These are phyloP conservation scores for Strobilomyces dryophilus DNA, from an alignment of 768 basidiomycete species.

Conservation along the genomic window DNA sequence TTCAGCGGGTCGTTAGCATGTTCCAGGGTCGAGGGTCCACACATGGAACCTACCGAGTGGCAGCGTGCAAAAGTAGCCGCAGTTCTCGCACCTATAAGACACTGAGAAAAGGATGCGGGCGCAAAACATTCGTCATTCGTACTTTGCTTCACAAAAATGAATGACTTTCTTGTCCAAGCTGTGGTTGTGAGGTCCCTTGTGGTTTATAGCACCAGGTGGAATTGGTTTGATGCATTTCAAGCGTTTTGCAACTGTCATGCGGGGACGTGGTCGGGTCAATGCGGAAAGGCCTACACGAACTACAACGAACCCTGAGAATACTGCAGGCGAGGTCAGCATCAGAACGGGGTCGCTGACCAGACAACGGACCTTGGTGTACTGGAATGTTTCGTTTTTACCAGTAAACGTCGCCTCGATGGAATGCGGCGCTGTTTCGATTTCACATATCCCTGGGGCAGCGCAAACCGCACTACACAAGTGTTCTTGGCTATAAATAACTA, in stretches of 20 bases:
- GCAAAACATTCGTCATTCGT: not conserved
- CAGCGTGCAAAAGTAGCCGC: conserved; percentile 56
- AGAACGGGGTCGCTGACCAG: not conserved
- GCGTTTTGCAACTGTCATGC: conserved; percentile 42
- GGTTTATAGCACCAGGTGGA: conserved; percentile 39
- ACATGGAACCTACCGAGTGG: conserved; percentile 41
- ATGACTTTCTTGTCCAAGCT: conserved; percentile 41
- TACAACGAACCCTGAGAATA: conserved; percentile 46
- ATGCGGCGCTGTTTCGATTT: conserved; percentile 38
- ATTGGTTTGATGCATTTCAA: conserved; percentile 47
- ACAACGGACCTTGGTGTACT: conserved; percentile 54
- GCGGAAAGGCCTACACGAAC: not conserved
- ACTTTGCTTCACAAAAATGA: conserved; percentile 54
- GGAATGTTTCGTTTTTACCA: conserved; percentile 55
- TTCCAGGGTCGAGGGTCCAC: conserved; percentile 8
- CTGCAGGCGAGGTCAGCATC: conserved; percentile 22
- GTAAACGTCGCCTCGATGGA: conserved; percentile 60
- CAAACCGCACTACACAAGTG: conserved; percentile 47
- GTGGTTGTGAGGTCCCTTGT: conserved; percentile 48
- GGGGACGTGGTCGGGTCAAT: not conserved
- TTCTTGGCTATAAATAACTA: conserved; percentile 38
- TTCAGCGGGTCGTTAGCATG: not conserved
- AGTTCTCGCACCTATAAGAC: conserved; percentile 43
- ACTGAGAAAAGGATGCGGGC: not conserved
- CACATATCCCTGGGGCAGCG: conserved; percentile 32